Evolutionary conservation across 2,329 filamentous ascomycete genomes (phyloP), one percentile per base, ranked within the genome.

Genomic region (Nakataea oryzae): DNA sequence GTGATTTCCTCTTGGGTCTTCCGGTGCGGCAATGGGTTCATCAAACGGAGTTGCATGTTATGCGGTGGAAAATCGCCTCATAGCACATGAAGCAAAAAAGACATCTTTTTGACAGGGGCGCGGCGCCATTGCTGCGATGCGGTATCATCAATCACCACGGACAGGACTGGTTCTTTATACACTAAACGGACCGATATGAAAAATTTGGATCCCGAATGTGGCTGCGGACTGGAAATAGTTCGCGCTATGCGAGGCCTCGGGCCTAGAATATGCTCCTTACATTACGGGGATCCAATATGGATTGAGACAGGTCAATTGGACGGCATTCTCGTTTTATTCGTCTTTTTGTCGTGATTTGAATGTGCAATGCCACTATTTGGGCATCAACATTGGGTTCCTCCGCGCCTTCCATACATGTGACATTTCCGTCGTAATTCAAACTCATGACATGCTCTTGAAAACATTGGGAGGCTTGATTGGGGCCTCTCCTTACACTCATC

Each of bases 11-110:
- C 78, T 81, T 50, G 81, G 81, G 81, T 82, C 69, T 80, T 81
- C 78, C 76, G 81, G 81, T 83, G 80, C 83, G 81, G 79, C 79
- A 78, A 82, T 54, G 81, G 81, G 81, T 81, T 82, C 78, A 81
- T 82, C 74, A 67, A n/a, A 65, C 69, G 70, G 70, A 72, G 69
- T 79, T 82, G 81, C 81, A 84, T 84, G 78, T 82, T 77, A 80
- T 71, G 81, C 84, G 83, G 81, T 80, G 66, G 41, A 34, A 32
- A 54, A 54, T 50, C 29, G 50, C 50, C 50, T 60, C 59, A 60
- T 61, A 61, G 55, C 55, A 58, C 55, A 58, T 57, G 54, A 57
- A 50, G 30, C 30, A 57, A 57, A 61, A 57, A 58, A 61, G 60
- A 54, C 34, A 34, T 57, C 50, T 60, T 60, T 59, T 59, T 55